Percentiles rank a stretch among this genome's conserved stretches.
Evolutionary conservation across 495 filamentous ascomycete genomes (phyloP).

Genomic region (Astrothelium macrocarpum): DNA sequence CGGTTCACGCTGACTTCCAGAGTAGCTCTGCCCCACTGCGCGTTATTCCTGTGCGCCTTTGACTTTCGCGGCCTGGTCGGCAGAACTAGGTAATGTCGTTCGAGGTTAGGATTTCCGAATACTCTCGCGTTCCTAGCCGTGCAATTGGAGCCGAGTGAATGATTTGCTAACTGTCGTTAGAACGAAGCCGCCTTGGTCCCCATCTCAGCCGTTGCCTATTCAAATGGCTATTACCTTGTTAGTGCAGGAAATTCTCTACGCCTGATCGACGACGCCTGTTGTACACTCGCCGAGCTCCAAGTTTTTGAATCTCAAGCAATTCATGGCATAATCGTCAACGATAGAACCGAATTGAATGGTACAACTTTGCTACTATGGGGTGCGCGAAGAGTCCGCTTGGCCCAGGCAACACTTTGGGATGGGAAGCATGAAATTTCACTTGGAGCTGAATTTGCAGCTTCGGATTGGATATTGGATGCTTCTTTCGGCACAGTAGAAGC

Average conservation of each 20-base stretch:
- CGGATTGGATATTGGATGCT: constrained; percentile 83
- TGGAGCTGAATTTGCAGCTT: constrained; percentile 30
- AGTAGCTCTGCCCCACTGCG: too few relatives aligned
- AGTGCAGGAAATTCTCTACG: neutral
- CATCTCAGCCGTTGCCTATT: neutral
- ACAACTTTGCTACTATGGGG: constrained; percentile 27
- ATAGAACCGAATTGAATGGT: neutral
- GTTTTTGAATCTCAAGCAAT: constrained; percentile 58
- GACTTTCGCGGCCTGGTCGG: too few relatives aligned
- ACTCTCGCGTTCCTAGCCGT: neutral
- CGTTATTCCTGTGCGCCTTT: too few relatives aligned
- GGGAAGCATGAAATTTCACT: neutral
- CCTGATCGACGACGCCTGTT: neutral
- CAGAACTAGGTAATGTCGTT: constrained; percentile 1
- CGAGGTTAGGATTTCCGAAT: neutral
- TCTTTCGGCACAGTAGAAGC: constrained; percentile 36
- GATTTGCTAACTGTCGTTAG: neutral
- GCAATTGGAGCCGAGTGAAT: neutral
- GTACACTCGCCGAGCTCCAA: constrained; percentile 29
- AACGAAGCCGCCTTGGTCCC: neutral
- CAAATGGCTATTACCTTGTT: neutral
- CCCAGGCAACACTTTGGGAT: neutral
- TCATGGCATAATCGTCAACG: constrained; percentile 50
- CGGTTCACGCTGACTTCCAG: too few relatives aligned
- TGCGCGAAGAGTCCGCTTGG: constrained; percentile 14